These are phyloP conservation scores for Akanthomyces muscarius DNA, from an alignment of 2,329 filamentous ascomycete genomes.

Conservation along the genomic window DNA sequence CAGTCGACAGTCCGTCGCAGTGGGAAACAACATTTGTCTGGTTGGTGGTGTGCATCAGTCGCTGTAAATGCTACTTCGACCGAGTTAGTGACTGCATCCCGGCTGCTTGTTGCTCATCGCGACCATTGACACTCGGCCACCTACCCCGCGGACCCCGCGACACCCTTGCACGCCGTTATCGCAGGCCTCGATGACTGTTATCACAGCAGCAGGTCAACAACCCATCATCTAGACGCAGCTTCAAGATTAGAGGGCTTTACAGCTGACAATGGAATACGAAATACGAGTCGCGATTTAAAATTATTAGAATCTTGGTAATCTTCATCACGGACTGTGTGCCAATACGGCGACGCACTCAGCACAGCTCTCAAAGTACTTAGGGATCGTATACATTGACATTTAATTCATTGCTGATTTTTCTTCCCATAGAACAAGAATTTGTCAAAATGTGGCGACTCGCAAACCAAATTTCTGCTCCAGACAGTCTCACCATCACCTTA, in stretches of 20 bases:
- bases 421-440: no score
- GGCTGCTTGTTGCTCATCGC: not conserved
- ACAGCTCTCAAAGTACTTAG: not conserved
- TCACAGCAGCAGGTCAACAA: not conserved
- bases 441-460: not conserved
- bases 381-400: not conserved
- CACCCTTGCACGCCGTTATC: conserved; percentile 4
- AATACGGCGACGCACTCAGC: not conserved
- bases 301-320: not conserved
- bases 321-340: not conserved
- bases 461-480: no score
- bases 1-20: not conserved
- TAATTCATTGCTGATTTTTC: no score
- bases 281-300: not conserved
- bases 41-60: no score
- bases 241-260: no score
- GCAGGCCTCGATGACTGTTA: conserved; percentile 1
- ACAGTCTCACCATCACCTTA: not conserved
- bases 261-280: not conserved
- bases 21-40: not conserved
- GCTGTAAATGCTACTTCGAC: not conserved
- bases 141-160: conserved; percentile 12
- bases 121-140: not conserved
- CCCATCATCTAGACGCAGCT: not conserved
- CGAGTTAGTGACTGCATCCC: not conserved